These are phyloP conservation scores for Cryptococcus amylolentus DNA, from an alignment of 1,284 basidiomycete genomes.

Conservation along the genomic window DNA sequence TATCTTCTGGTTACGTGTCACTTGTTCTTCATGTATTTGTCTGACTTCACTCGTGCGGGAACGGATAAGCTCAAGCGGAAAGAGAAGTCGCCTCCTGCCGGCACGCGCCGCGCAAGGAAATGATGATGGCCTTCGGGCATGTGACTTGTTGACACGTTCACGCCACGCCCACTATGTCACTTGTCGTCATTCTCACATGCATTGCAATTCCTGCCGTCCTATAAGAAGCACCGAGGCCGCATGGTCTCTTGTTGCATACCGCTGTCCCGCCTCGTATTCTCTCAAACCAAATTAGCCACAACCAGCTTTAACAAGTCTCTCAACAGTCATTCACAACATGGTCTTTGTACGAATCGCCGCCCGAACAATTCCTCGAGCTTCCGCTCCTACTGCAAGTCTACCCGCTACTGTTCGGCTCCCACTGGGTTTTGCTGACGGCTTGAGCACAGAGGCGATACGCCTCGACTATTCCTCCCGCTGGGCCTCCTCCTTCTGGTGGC, in stretches of 20 bases:
- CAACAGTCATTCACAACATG: background rate
- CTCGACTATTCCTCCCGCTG: conserved; percentile 1
- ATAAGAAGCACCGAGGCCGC: background rate
- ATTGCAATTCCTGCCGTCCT: background rate
- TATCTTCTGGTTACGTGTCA: too few relatives aligned
- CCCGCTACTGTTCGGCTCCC: too few relatives aligned
- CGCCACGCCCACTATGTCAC: background rate
- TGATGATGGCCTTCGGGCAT: background rate
- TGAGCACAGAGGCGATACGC: background rate
- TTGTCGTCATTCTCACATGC: background rate
- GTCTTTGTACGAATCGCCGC: conserved; percentile 9
- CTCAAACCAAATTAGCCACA: too few relatives aligned
- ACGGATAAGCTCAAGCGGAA: too few relatives aligned
- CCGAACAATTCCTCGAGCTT: conserved; percentile 5
- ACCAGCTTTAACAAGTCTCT: background rate
- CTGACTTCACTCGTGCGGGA: too few relatives aligned
- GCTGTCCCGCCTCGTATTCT: too few relatives aligned
- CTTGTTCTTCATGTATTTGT: too few relatives aligned
- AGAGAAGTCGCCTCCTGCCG: too few relatives aligned
- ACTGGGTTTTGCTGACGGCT: background rate
- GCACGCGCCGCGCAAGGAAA: background rate
- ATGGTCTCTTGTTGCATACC: background rate
- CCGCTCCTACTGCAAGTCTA: too few relatives aligned
- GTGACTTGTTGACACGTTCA: background rate
- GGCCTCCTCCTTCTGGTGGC: background rate